phyloP scores from a whole-genome alignment of 2,329 filamentous ascomycete species.

The Colletotrichum zoysiae region DNA sequence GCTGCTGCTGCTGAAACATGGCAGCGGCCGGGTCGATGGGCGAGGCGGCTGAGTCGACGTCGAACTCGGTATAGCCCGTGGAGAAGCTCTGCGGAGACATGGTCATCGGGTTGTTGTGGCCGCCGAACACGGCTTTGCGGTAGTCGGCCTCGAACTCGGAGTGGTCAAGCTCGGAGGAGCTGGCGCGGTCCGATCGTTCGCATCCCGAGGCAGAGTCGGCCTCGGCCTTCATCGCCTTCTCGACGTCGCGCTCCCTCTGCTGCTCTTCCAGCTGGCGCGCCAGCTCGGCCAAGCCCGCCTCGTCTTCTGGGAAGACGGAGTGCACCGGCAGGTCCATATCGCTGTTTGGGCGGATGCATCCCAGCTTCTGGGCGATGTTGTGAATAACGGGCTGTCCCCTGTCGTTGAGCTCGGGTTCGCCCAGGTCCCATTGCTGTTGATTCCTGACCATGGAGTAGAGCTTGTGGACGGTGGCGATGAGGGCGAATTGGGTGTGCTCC shows the following conservation, averaged over 20 bases:
- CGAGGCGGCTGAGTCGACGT: slow-evolving; percentile 54
- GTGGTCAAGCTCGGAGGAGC: slow-evolving; percentile 67
- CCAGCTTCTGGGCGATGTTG: slow-evolving; percentile 73
- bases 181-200: slow-evolving; percentile 61
- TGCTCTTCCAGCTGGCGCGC: slow-evolving; percentile 66
- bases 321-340: slow-evolving; percentile 71
- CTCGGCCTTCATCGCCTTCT: slow-evolving; percentile 49
- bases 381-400: slow-evolving; percentile 73
- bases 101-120: slow-evolving; percentile 55
- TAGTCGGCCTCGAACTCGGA: slow-evolving; percentile 69
- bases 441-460: slow-evolving; percentile 74
- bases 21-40: slow-evolving; percentile 51
- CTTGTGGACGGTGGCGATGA: slow-evolving; percentile 75
- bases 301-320: slow-evolving; percentile 72
- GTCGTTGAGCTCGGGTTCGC: slow-evolving; percentile 74
- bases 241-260: slow-evolving; percentile 56
- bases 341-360: slow-evolving; percentile 72
- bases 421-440: slow-evolving; percentile 70
- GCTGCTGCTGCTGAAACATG: slow-evolving; percentile 47
- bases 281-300: slow-evolving; percentile 68
- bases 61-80: slow-evolving; percentile 56
- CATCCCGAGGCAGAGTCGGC: slow-evolving; percentile 51
- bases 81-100: slow-evolving; percentile 68
- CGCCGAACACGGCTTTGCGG: slow-evolving; percentile 60
- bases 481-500: slow-evolving; percentile 74